Evolutionary conservation across 2,329 filamentous ascomycete species (phyloP).

Genomic region (Byssothecium circinans): DNA sequence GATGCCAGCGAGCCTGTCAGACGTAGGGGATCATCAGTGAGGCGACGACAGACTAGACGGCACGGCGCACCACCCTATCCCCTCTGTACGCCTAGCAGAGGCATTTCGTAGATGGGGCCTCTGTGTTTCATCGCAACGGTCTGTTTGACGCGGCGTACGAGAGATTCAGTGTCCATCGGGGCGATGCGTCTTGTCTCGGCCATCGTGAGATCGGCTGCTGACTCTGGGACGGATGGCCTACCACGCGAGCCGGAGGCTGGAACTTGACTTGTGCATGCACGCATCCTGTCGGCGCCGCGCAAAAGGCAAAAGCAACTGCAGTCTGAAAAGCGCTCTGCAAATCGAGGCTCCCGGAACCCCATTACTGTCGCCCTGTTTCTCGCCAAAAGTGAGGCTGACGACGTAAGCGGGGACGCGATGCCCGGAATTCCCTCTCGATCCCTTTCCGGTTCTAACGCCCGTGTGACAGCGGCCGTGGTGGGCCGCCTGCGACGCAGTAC

Average conservation of each 20-base stretch:
- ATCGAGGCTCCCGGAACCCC: not conserved
- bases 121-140: too few species aligned
- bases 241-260: too few species aligned
- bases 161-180: too few species aligned
- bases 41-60: not conserved
- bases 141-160: too few species aligned
- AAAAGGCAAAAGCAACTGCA: constrained; percentile 4
- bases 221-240: too few species aligned
- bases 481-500: constrained; percentile 25
- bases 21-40: not conserved
- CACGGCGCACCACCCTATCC: not conserved
- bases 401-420: constrained; percentile 1
- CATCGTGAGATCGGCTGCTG: too few species aligned
- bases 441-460: constrained; percentile 7
- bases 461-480: constrained; percentile 24
- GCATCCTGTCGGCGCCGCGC: not conserved
- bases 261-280: not conserved
- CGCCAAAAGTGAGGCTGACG: constrained; percentile 36
- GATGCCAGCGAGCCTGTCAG: too few species aligned
- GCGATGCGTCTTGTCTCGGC: too few species aligned
- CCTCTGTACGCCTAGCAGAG: not conserved
- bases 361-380: constrained; percentile 32
- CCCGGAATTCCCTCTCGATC: not conserved
- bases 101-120: not conserved
- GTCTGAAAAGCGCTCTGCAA: not conserved